Evolutionary conservation across 1,284 basidiomycete species (phyloP).

Genomic region (Cryptococcus sp.): DNA sequence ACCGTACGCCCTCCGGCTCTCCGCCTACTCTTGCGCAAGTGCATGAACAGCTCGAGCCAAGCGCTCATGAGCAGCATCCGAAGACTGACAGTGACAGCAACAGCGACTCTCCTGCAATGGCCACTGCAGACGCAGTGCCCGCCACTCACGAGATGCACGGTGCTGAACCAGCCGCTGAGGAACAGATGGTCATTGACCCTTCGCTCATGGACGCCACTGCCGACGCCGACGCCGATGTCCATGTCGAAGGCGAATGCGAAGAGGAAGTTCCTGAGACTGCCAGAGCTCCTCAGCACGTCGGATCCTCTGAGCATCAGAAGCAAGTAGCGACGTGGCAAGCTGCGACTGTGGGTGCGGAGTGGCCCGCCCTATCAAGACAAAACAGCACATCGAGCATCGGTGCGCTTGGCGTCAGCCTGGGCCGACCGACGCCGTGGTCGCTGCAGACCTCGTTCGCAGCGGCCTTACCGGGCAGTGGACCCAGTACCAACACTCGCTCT

Average conservation of each 20-base stretch:
- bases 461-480: not conserved
- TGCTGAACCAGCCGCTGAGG: not conserved
- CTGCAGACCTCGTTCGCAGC: slow-evolving; percentile 2
- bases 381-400: too few relatives aligned
- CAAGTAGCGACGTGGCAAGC: too few relatives aligned
- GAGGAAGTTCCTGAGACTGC: not conserved
- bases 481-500: not conserved
- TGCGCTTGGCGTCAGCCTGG: not conserved
- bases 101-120: not conserved
- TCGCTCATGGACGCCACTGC: slow-evolving; percentile 1
- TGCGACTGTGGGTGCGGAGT: too few relatives aligned
- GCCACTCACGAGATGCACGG: not conserved
- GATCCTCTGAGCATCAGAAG: too few relatives aligned
- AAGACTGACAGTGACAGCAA: not conserved
- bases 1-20: slow-evolving; percentile 1
- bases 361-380: too few relatives aligned
- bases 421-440: not conserved
- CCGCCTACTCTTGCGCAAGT: slow-evolving; percentile 4
- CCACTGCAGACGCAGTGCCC: not conserved
- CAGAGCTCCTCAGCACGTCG: not conserved
- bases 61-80: not conserved
- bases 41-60: not conserved
- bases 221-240: not conserved
- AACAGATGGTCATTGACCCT: slow-evolving; percentile 7
- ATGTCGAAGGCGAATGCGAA: not conserved